Base-by-base conservation (phyloP, 805 yeast genomes). In the Wickerhamiella vanderwaltii region DNA sequence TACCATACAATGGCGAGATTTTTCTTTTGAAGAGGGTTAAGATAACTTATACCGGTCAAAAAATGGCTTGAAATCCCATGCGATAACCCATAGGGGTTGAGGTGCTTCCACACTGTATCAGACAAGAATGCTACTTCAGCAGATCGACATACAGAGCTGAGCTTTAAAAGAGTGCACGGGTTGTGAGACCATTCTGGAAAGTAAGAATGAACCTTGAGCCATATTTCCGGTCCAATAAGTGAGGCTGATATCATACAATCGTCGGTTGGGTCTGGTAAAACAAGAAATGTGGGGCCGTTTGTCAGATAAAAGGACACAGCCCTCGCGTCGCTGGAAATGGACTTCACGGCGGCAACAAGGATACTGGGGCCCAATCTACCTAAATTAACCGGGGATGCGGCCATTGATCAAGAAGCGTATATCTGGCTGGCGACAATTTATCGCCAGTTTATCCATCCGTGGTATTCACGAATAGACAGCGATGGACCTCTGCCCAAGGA, bases 401-500 rank as follows among this genome's bases (percentile, higher is more conserved):
- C 17, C 13, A 12, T 44, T 1, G 46, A 44, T 17, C 23, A 28
- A 11, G 46, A 44, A 28, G 25, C 40, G 1, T 39, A 35, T 16
- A 35, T 28, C 3, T 40, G 43, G 43, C 28, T 44, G 28, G 46
- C 36, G 4, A 28, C 33, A 7, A 26, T 44, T 5, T 39, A 39
- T 26, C 29, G 41, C 18, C 43, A 39, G 17, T 44, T 34, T 24
- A 35, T 44, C 15, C n/a, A 19, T n/a, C 34, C 38, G 2, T 44
- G 46, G 46, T 44, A 44, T 30, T 11, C 17, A n/a, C 23, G 22
- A 6, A 31, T 44, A 20, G 24, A 30, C 12, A 34, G 19, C 4
- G 34, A 35, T 6, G 46, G 46, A 24, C 43, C 32, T 15, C 41
- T 44, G 2, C 22, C 43, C n/a, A 36, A 37, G 12, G 44, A 44